These are phyloP conservation scores for Hypoxylon crocopeplum DNA, from an alignment of 495 filamentous ascomycete species.

Conservation along the genomic window DNA sequence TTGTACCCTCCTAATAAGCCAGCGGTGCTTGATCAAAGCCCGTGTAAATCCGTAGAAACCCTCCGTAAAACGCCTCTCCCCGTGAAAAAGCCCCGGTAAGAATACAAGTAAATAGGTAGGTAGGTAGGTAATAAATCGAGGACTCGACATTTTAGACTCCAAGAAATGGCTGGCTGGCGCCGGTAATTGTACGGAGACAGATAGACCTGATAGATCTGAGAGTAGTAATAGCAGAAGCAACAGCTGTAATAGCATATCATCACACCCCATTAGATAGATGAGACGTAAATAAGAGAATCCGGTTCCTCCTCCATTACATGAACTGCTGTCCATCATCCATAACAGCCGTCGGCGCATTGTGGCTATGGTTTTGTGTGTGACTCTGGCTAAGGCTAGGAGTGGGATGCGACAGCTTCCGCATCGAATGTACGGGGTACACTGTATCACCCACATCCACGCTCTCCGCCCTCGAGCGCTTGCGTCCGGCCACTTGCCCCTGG, in stretches of 20 bases:
- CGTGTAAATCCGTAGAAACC: conserved; percentile 6
- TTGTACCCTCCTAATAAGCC: neutral
- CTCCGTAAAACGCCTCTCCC: neutral
- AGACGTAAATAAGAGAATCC: no score
- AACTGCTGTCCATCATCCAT: conserved; percentile 33
- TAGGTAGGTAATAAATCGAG: neutral
- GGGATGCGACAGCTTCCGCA: conserved; percentile 39
- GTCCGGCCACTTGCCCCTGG: conserved; percentile 18
- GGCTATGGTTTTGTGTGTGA: neutral
- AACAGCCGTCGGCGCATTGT: conserved; percentile 33
- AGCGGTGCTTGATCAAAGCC: conserved; percentile 24
- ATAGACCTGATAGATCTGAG: neutral
- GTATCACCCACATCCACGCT: conserved; percentile 29
- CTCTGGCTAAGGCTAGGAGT: neutral
- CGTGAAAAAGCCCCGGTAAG: neutral
- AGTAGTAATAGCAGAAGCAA: no score
- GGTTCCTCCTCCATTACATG: conserved; percentile 5
- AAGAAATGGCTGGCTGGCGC: neutral
- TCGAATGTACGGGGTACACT: conserved; percentile 34
- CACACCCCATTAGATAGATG: no score
- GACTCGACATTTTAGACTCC: neutral
- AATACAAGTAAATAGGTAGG: conserved; percentile 9
- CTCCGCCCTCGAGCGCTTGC: conserved; percentile 37
- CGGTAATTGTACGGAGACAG: neutral
- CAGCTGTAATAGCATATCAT: no score